These are phyloP conservation scores for Spathaspora sp. DNA, from an alignment of 1,139 yeast species.

Conservation along the genomic window DNA sequence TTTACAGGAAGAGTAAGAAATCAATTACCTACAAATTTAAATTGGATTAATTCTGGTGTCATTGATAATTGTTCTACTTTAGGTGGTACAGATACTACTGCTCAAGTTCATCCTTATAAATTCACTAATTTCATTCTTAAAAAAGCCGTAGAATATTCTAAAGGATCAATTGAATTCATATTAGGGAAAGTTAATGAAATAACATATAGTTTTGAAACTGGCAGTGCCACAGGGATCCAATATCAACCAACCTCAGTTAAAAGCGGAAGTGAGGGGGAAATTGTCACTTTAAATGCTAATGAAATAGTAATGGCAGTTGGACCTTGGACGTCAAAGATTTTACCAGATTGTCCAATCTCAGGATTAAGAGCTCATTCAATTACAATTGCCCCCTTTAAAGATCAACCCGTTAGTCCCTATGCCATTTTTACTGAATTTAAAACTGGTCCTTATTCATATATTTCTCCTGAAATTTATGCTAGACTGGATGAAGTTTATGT, in stretches of 20 bases:
- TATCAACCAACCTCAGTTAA: slow-evolving; percentile 61
- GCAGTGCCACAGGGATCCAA: slow-evolving; percentile 63
- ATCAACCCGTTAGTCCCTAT: slow-evolving; percentile 77
- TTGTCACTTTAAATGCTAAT: slow-evolving; percentile 56
- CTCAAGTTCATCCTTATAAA: slow-evolving; percentile 95
- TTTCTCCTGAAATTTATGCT: slow-evolving; percentile 92
- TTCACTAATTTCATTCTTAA: slow-evolving; percentile 80
- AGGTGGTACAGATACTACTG: slow-evolving; percentile 88
- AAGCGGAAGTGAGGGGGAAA: slow-evolving; percentile 21
- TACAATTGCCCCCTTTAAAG: slow-evolving; percentile 77
- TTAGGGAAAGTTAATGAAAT: slow-evolving; percentile 81
- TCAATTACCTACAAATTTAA: slow-evolving; percentile 67
- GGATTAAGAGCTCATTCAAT: slow-evolving; percentile 95
- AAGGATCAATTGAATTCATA: slow-evolving; percentile 81
- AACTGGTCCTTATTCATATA: slow-evolving; percentile 61
- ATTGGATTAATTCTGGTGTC: slow-evolving; percentile 73
- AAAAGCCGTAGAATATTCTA: slow-evolving; percentile 67
- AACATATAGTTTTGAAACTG: slow-evolving; percentile 58
- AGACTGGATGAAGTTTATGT: slow-evolving; percentile 94
- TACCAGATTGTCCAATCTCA: slow-evolving; percentile 90
- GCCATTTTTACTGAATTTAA: slow-evolving; percentile 92
- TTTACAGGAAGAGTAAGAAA: slow-evolving; percentile 16
- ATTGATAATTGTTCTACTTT: slow-evolving; percentile 75
- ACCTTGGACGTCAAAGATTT: slow-evolving; percentile 91
- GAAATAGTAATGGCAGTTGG: slow-evolving; percentile 86